Percentiles rank a stretch among this genome's conserved stretches.
phyloP scores from a whole-genome alignment of 1,139 yeast species.

The Hyphopichia wangnamkhiaoensis region DNA sequence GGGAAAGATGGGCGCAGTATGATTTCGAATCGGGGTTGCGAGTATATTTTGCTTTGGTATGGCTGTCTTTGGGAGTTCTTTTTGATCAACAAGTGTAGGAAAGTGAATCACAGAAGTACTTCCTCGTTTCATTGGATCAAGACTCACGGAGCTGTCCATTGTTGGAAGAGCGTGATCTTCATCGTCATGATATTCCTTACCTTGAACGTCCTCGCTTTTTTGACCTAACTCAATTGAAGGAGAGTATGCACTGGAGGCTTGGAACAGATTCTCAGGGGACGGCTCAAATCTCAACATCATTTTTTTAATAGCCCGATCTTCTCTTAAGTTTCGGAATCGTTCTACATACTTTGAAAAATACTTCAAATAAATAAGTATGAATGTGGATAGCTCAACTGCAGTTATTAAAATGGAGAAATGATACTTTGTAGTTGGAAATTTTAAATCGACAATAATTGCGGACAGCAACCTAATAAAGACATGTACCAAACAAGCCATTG shows the following conservation, averaged over 20 bases:
- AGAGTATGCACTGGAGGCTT: constrained; percentile 3
- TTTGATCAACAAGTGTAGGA: too few species aligned
- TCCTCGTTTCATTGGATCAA: constrained; percentile 5
- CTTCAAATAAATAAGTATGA: background rate
- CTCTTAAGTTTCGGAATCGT: background rate
- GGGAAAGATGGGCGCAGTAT: constrained; percentile 4
- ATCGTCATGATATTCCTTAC: background rate
- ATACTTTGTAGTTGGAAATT: constrained; percentile 7
- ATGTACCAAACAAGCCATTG: background rate
- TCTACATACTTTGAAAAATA: background rate
- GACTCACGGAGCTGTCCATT: constrained; percentile 1
- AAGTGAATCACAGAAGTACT: background rate
- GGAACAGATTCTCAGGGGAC: constrained; percentile 3
- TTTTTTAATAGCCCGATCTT: constrained; percentile 4
- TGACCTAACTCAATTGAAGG: too few species aligned
- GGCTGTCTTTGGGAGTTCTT: background rate
- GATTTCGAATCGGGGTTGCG: constrained; percentile 2
- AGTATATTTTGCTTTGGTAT: background rate
- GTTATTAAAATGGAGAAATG: constrained; percentile 5
- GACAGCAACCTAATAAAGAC: constrained; percentile 6
- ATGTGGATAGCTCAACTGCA: constrained; percentile 2
- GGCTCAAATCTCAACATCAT: constrained; percentile 4
- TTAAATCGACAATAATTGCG: constrained; percentile 6
- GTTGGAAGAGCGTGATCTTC: background rate
- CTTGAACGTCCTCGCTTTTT: background rate